A percentile compares a stretch with the other conserved stretches of the same genome.
These are phyloP conservation scores for Zymoseptoria ardabiliae DNA, from an alignment of 2,329 filamentous ascomycete genomes.

Conservation along the genomic window DNA sequence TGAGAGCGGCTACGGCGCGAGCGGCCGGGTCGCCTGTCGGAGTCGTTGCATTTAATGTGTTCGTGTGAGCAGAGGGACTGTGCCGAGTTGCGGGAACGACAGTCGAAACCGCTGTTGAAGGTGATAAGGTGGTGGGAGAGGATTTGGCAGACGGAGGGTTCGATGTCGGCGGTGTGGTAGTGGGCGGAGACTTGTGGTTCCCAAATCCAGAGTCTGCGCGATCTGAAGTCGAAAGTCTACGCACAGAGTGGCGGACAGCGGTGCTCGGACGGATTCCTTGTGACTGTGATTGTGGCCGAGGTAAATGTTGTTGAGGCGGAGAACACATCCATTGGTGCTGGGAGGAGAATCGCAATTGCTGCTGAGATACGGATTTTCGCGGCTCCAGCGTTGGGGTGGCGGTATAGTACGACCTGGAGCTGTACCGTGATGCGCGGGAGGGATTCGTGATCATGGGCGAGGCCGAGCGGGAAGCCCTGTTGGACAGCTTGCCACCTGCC, in stretches of 20 bases:
- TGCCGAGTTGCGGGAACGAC: neutral
- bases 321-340: neutral
- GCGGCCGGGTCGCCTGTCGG: constrained; percentile 28
- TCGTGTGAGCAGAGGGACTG: constrained; percentile 5
- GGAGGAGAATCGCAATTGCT: neutral
- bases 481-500: neutral
- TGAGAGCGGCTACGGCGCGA: constrained; percentile 33
- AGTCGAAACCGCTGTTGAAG: neutral
- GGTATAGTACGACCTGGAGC: neutral
- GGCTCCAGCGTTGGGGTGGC: neutral
- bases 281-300: neutral
- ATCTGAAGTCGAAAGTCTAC: constrained; percentile 18
- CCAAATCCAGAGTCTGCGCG: constrained; percentile 29
- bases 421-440: neutral
- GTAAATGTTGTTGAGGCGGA: neutral
- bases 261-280: neutral
- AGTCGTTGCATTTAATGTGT: constrained; percentile 3
- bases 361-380: neutral
- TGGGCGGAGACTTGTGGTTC: constrained; percentile 11
- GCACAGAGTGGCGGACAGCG: neutral
- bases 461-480: neutral
- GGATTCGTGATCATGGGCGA: neutral
- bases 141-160: neutral
- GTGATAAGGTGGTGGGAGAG: neutral
- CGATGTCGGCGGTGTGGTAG: constrained; percentile 17